Evolutionary conservation across 169 alveolate species (phyloP).

Genomic region (Babesia gibsoni): DNA sequence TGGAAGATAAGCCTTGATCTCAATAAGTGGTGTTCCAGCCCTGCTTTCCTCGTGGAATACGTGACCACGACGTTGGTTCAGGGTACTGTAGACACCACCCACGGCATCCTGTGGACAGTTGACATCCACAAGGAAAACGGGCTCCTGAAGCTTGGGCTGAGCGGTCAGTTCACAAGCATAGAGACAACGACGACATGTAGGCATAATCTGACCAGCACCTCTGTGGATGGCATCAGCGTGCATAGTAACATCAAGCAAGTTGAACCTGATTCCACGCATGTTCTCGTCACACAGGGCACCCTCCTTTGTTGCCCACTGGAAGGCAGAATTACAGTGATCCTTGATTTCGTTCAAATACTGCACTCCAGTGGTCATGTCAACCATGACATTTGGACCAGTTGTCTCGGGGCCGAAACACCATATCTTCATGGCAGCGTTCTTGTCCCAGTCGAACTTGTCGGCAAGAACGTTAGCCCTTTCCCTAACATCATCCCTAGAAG

Average conservation of each 20-base stretch:
- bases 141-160: conserved; percentile 96
- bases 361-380: conserved; percentile 95
- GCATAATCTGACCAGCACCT: conserved; percentile 99
- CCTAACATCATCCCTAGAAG: conserved; percentile 93
- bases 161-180: conserved; percentile 97
- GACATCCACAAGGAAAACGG: conserved; percentile 97
- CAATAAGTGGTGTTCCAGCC: conserved; percentile 96
- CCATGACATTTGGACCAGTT: conserved; percentile 96
- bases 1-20: conserved; percentile 97
- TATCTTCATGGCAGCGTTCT: conserved; percentile 93
- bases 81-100: conserved; percentile 95
- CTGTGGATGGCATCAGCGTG: conserved; percentile 99
- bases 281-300: conserved; percentile 98
- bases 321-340: conserved; percentile 98
- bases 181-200: conserved; percentile 94
- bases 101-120: conserved; percentile 96
- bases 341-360: conserved; percentile 98
- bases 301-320: conserved; percentile 99
- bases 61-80: conserved; percentile 97
- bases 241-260: conserved; percentile 95
- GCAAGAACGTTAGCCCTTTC: conserved; percentile 90
- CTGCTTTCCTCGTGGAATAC: conserved; percentile 96
- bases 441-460: conserved; percentile 96
- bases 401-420: conserved; percentile 99
- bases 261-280: conserved; percentile 98